Percentiles rank a stretch among this genome's conserved stretches.
Conservation (phyloP, 225 moss, liverwort and hornwort genomes). For the Sphagnum contortum region DNA sequence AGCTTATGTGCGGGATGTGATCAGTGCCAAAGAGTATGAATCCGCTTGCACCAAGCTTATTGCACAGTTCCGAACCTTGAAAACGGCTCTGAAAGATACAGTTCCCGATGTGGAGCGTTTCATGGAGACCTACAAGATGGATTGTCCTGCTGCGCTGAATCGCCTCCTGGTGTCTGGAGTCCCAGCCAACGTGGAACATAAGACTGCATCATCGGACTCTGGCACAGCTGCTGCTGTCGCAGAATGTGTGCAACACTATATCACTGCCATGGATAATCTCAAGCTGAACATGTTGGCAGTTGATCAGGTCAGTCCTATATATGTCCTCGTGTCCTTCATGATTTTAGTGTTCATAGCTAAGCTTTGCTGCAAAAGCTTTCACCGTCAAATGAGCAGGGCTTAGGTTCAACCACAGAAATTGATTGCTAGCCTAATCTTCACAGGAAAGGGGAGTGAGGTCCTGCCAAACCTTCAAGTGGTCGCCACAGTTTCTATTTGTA, state of each 20-base stretch:
- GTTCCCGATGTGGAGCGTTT: slow-evolving; percentile 95
- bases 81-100: slow-evolving; percentile 75
- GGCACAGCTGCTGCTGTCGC: slow-evolving; percentile 97
- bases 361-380: not conserved
- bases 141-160: slow-evolving; percentile 87
- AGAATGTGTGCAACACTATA: slow-evolving; percentile 94
- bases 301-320: slow-evolving; percentile 59
- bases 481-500: too few relatives aligned
- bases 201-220: slow-evolving; percentile 83
- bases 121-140: slow-evolving; percentile 86
- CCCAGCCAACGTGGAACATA: slow-evolving; percentile 89
- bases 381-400: too few relatives aligned
- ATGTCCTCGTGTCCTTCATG: not conserved
- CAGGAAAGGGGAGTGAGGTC: too few relatives aligned
- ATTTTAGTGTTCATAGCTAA: not conserved
- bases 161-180: slow-evolving; percentile 88
- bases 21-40: slow-evolving; percentile 96
- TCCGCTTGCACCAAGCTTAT: slow-evolving; percentile 94
- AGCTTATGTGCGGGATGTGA: slow-evolving; percentile 92
- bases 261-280: slow-evolving; percentile 93
- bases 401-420: too few relatives aligned
- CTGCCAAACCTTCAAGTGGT: too few relatives aligned
- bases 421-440: too few relatives aligned
- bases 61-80: slow-evolving; percentile 91
- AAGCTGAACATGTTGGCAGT: slow-evolving; percentile 97